Evolutionary conservation across 164 flowering plant genomes (phyloP).

Genomic region (Malania oleifera): DNA sequence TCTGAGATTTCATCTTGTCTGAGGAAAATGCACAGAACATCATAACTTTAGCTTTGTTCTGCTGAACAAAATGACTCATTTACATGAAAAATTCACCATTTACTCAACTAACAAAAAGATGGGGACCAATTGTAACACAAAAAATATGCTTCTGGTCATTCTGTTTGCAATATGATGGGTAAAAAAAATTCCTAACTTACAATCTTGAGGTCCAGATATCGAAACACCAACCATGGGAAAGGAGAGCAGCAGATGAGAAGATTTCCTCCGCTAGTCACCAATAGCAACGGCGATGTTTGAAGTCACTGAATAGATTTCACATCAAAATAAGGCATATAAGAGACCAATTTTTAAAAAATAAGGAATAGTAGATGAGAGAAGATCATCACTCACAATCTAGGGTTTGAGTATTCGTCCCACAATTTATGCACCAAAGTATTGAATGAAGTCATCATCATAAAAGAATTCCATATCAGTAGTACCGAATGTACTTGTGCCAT

Average conservation of each 20-base stretch:
- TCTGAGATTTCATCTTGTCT: no score
- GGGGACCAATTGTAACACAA: background rate
- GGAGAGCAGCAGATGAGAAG: no score
- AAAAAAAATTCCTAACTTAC: constrained; percentile 11
- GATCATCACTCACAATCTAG: constrained; percentile 13
- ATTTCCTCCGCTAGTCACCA: background rate
- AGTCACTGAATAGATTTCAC: constrained; percentile 11
- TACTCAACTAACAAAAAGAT: background rate
- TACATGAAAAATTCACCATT: constrained; percentile 6
- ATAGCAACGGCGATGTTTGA: background rate
- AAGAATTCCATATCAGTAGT: constrained; percentile 26
- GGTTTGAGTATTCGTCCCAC: background rate
- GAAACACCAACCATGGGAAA: background rate
- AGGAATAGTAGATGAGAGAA: background rate
- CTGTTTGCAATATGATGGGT: constrained; percentile 2
- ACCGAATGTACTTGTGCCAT: constrained; percentile 26
- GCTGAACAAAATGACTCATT: constrained; percentile 15
- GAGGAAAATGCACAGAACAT: no score
- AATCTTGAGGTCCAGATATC: constrained; percentile 8
- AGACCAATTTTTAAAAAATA: background rate
- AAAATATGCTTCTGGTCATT: background rate
- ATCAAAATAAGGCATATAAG: background rate
- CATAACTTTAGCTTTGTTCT: no score
- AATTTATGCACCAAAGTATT: constrained; percentile 54
- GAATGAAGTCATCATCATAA: constrained; percentile 34